Percentiles rank a stretch among this genome's conserved stretches.
Conservation (phyloP, 208 protist genomes). For the Zelonia costaricensis region DNA sequence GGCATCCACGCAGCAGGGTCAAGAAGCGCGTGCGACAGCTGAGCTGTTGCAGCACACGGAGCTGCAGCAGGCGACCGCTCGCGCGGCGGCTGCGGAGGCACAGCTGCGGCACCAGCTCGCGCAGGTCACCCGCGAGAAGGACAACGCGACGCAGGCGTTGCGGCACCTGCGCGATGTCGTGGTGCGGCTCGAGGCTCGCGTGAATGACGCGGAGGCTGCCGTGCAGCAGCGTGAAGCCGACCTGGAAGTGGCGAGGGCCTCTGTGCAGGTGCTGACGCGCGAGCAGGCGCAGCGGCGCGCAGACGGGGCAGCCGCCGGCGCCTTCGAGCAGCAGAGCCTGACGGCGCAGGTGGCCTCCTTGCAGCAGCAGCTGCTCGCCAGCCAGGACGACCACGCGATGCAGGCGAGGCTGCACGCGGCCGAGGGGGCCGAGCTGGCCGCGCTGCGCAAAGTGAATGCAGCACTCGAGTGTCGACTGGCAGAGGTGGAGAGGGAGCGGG, state of each 20-base stretch:
- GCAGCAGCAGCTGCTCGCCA: constrained; percentile 14
- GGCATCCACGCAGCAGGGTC: neutral
- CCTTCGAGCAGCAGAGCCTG: constrained; percentile 8
- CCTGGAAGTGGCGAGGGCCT: neutral
- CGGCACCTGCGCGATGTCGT: constrained; percentile 6
- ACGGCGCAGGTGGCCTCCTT: constrained; percentile 19
- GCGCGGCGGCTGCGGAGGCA: constrained; percentile 7
- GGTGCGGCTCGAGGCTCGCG: constrained; percentile 10
- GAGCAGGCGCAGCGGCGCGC: constrained; percentile 14
- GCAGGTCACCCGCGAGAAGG: constrained; percentile 14
- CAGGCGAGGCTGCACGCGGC: constrained; percentile 23
- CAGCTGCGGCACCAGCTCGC: constrained; percentile 11
- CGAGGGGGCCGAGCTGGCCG: constrained; percentile 49
- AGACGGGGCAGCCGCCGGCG: constrained; percentile 12
- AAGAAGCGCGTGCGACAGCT: neutral
- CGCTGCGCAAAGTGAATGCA: constrained; percentile 63
- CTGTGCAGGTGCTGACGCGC: constrained; percentile 5
- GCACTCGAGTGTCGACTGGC: constrained; percentile 65
- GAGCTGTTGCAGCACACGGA: constrained; percentile 21
- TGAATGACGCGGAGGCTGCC: constrained; percentile 6
- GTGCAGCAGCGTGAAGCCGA: constrained; percentile 15
- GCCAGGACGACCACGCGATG: constrained; percentile 18
- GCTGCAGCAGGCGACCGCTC: constrained; percentile 15
- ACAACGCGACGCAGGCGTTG: constrained; percentile 5
- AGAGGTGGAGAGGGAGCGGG: constrained; percentile 68